These are phyloP conservation scores for Fusarium liriodendri DNA, from an alignment of 2,329 filamentous ascomycete genomes.

Conservation along the genomic window DNA sequence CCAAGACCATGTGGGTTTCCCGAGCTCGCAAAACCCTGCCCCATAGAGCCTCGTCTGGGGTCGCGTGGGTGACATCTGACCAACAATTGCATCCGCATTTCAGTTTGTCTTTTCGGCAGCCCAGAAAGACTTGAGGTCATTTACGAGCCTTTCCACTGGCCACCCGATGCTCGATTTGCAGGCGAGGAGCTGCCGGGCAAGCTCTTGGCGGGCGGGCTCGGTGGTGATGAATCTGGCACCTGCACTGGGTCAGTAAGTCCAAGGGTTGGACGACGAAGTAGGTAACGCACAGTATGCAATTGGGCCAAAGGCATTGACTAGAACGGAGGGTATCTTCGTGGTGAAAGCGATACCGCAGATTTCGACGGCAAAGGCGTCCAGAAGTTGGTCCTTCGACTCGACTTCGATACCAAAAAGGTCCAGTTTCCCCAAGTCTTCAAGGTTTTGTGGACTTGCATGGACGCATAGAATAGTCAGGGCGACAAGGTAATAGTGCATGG, in stretches of 20 bases:
- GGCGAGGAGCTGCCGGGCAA: slow-evolving; percentile 47
- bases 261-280: no score
- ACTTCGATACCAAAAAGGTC: not conserved
- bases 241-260: slow-evolving; percentile 8
- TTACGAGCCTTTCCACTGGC: slow-evolving; percentile 52
- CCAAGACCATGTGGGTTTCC: slow-evolving; percentile 23
- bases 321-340: slow-evolving; percentile 53
- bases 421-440: slow-evolving; percentile 6
- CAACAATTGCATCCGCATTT: not conserved
- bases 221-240: slow-evolving; percentile 48
- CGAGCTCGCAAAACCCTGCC: slow-evolving; percentile 44
- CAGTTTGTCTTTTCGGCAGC: not conserved
- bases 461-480: slow-evolving; percentile 47
- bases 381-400: slow-evolving; percentile 34
- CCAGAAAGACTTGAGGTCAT: slow-evolving; percentile 46
- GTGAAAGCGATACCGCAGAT: slow-evolving; percentile 60
- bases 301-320: slow-evolving; percentile 62
- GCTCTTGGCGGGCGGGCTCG: slow-evolving; percentile 45
- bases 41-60: not conserved
- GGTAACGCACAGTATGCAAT: slow-evolving; percentile 56
- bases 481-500: slow-evolving; percentile 56
- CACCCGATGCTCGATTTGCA: slow-evolving; percentile 52
- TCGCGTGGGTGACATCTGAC: not conserved
- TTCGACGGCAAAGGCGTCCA: slow-evolving; percentile 50
- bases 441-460: slow-evolving; percentile 13